These are phyloP conservation scores for Amanita polypyramis DNA, from an alignment of 768 basidiomycete genomes.

Conservation along the genomic window DNA sequence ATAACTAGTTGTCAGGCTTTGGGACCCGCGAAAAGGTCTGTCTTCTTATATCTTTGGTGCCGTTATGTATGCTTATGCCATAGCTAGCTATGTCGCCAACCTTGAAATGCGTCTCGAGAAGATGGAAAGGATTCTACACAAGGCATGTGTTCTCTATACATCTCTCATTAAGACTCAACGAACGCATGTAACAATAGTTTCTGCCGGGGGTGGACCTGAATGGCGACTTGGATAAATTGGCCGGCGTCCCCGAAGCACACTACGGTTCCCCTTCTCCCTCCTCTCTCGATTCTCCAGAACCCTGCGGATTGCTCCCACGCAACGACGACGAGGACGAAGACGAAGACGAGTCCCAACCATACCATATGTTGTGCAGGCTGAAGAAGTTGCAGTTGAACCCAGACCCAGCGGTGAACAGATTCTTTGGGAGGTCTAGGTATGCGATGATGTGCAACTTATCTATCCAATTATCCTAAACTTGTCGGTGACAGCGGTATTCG, in stretches of 20 bases:
- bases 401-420: conserved; percentile 28
- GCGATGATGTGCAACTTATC: not conserved
- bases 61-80: conserved; percentile 24
- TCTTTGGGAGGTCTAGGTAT: conserved; percentile 40
- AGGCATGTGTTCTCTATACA: conserved; percentile 24
- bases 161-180: conserved; percentile 8
- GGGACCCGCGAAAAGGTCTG: conserved; percentile 53
- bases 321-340: conserved; percentile 23
- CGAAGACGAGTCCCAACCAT: conserved; percentile 11
- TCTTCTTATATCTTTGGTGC: not conserved
- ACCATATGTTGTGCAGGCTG: conserved; percentile 22
- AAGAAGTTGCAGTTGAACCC: conserved; percentile 21
- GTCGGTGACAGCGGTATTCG: conserved; percentile 31
- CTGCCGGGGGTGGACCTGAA: conserved; percentile 56
- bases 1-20: conserved; percentile 26
- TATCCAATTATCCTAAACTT: not conserved
- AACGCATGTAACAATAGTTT: conserved; percentile 16
- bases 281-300: conserved; percentile 12
- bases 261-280: conserved; percentile 19
- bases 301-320: conserved; percentile 19
- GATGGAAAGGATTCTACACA: conserved; percentile 50
- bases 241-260: conserved; percentile 16
- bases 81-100: conserved; percentile 45
- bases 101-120: conserved; percentile 54
- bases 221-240: conserved; percentile 32